These are phyloP conservation scores for Torulaspora globosa DNA, from an alignment of 1,139 yeast species.

Conservation along the genomic window DNA sequence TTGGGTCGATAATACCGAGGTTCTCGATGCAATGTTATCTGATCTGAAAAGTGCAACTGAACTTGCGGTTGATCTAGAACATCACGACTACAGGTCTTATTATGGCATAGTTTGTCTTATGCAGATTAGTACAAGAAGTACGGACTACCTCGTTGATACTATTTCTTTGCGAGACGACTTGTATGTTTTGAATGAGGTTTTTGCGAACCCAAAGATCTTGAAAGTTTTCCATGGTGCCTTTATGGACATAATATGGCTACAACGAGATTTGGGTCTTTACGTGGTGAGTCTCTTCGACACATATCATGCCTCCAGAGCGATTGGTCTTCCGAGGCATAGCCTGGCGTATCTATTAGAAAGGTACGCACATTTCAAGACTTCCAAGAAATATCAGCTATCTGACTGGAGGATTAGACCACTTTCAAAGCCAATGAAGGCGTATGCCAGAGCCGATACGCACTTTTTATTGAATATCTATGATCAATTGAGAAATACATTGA, in stretches of 20 bases:
- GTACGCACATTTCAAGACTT: slow-evolving; percentile 79
- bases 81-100: slow-evolving; percentile 87
- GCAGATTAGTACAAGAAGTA: slow-evolving; percentile 84
- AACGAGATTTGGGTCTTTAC: slow-evolving; percentile 89
- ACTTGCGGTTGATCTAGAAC: slow-evolving; percentile 95
- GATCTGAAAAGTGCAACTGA: slow-evolving; percentile 51
- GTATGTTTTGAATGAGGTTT: slow-evolving; percentile 61
- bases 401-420: slow-evolving; percentile 96
- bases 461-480: slow-evolving; percentile 79
- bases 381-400: slow-evolving; percentile 91
- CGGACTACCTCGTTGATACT: slow-evolving; percentile 82
- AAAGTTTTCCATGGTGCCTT: slow-evolving; percentile 96
- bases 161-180: slow-evolving; percentile 70
- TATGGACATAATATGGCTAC: slow-evolving; percentile 97
- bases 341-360: slow-evolving; percentile 78
- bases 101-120: slow-evolving; percentile 87
- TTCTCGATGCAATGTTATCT: slow-evolving; percentile 51
- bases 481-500: slow-evolving; percentile 60
- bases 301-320: slow-evolving; percentile 74
- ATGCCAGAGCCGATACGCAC: slow-evolving; percentile 96
- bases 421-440: slow-evolving; percentile 67
- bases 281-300: slow-evolving; percentile 90
- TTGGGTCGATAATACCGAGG: slow-evolving; percentile 65
- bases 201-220: slow-evolving; percentile 72
- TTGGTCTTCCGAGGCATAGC: slow-evolving; percentile 78